phyloP scores from a whole-genome alignment of 768 basidiomycete genomes.

The Dentipellis fragilis region DNA sequence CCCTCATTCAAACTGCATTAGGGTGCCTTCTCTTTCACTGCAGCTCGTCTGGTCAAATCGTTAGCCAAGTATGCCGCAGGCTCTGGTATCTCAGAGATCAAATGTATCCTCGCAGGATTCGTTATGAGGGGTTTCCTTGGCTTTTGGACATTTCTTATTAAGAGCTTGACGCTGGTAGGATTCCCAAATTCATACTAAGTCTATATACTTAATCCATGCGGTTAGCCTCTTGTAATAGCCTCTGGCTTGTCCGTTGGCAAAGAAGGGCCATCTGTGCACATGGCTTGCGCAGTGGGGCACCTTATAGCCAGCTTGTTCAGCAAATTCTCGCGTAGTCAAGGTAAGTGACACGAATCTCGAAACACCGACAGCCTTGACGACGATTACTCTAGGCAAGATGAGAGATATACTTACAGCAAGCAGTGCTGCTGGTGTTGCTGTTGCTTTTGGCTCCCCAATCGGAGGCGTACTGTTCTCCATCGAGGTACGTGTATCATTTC shows the following conservation, averaged over 20 bases:
- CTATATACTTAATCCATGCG: slow-evolving; percentile 6
- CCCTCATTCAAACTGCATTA: slow-evolving; percentile 20
- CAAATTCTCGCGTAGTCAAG: slow-evolving; percentile 79
- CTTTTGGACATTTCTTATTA: slow-evolving; percentile 83
- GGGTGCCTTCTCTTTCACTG: slow-evolving; percentile 75
- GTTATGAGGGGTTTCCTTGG: slow-evolving; percentile 94
- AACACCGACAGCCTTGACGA: neutral
- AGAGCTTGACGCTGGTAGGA: slow-evolving; percentile 85
- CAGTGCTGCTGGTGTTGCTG: slow-evolving; percentile 95
- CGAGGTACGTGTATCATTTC: slow-evolving; percentile 47
- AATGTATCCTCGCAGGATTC: slow-evolving; percentile 95
- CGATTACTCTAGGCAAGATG: slow-evolving; percentile 46
- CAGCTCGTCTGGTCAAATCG: slow-evolving; percentile 79
- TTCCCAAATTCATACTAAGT: neutral
- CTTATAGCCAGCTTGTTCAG: slow-evolving; percentile 80
- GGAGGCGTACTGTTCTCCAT: slow-evolving; percentile 97
- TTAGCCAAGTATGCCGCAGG: slow-evolving; percentile 95
- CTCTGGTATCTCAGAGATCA: slow-evolving; percentile 97
- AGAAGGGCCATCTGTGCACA: slow-evolving; percentile 96
- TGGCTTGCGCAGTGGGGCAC: slow-evolving; percentile 89
- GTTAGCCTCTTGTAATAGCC: slow-evolving; percentile 89
- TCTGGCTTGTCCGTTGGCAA: slow-evolving; percentile 96
- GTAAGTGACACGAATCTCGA: slow-evolving; percentile 31
- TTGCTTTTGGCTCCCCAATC: slow-evolving; percentile 96
- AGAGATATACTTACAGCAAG: slow-evolving; percentile 91